Base-by-base conservation (phyloP, 371 early-diverging fungal species). In the Zopfochytrium polystomum region DNA sequence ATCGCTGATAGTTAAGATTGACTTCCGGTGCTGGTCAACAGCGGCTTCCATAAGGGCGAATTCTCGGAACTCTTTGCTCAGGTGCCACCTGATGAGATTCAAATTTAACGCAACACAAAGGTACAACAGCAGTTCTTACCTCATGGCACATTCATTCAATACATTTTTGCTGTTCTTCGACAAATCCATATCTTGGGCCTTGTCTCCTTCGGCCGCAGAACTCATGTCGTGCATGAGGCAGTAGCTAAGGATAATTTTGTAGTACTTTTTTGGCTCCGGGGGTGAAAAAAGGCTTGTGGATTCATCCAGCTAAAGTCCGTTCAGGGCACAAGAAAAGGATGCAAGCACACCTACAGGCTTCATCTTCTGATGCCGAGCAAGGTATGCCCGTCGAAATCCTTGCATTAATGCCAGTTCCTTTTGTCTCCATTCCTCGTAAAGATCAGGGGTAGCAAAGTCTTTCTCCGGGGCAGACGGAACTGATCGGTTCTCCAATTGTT, bases 91-190 rank as follows among this genome's bases (percentile, higher is more conserved):
- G 42, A 22, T 15, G 7, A 30, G n/a, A 7, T 4, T 4, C 13
- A 15, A 15, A 35, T 30, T 27, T 20, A 15, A 30, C 42, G 42
- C 15, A 27, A 27, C 15, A 30, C 13, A 31, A 30, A 52, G 13
- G 1, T 3, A 1, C 6, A 35, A 22, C 42, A 42, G 33, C 55
- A 52, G 18, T 52, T 22, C 2, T 13, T 38, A 66, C 59, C 65
- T 35, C 34, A 67, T 29, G 5, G 72, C 73, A 53, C 72, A 72
- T 56, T 77, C 74, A 5, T 52, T 63, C 15, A 77, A 55, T 18
- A 77, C 35, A 18, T 54, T 43, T 22, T 64, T 59, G 38, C 69
- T 74, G 9, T 35, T n/a, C 55, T 71, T 72, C 20, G 72, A 70
- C 5, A 76, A 54, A 22, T 57, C 43, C 20, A 65, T 22, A 1